phyloP scores from a whole-genome alignment of 192 early-diverging fungal species.

The Linnemannia exigua region DNA sequence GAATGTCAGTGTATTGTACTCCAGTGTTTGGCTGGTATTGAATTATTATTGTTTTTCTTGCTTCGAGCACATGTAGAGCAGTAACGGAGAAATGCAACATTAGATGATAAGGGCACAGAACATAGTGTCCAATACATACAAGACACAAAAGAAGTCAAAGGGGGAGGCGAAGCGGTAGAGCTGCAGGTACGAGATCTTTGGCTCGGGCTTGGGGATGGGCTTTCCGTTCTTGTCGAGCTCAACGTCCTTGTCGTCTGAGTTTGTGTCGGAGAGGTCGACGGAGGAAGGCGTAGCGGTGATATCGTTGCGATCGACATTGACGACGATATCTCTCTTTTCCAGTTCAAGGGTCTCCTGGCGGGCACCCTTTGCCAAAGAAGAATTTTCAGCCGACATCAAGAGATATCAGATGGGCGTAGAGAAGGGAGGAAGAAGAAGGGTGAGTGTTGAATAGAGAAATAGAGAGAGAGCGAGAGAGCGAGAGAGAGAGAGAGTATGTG shows the following conservation, averaged over 20 bases:
- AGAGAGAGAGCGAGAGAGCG: neutral
- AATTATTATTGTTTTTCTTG: neutral
- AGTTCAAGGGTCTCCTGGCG: conserved; percentile 16
- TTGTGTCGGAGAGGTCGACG: conserved; percentile 22
- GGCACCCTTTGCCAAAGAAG: neutral
- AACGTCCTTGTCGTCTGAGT: conserved; percentile 29
- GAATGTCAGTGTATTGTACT: neutral
- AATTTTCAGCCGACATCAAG: neutral
- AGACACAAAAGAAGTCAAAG: conserved; percentile 69
- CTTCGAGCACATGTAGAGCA: neutral
- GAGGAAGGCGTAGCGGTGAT: conserved; percentile 32
- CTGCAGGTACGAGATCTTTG: conserved; percentile 66
- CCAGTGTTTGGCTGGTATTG: neutral
- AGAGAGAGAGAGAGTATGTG: neutral
- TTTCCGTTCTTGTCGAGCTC: conserved; percentile 18
- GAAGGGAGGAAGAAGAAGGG: too few relatives aligned
- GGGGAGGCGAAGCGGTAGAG: conserved; percentile 80
- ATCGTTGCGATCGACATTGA: conserved; percentile 18
- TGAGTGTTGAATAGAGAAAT: too few relatives aligned
- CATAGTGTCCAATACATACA: conserved; percentile 50
- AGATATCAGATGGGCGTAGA: too few relatives aligned
- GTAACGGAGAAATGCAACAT: conserved; percentile 59
- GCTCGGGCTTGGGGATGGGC: conserved; percentile 40
- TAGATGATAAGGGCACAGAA: conserved; percentile 37
- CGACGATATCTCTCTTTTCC: conserved; percentile 8